phyloP scores from a whole-genome alignment of 2,329 filamentous ascomycete genomes.

The Monilinia aucupariae region DNA sequence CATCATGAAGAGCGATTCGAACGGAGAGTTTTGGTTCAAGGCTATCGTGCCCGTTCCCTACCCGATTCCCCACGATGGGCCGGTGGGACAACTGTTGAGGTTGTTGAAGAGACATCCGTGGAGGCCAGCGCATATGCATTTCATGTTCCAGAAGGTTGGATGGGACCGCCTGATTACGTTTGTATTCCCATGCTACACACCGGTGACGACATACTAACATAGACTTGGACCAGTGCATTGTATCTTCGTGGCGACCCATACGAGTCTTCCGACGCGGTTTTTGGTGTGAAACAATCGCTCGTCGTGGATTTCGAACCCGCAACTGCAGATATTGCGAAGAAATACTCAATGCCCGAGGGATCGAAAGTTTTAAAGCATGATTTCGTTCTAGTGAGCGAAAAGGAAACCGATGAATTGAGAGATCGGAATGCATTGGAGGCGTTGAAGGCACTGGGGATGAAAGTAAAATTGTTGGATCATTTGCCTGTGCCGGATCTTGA shows the following conservation, averaged over 20 bases:
- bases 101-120: conserved; percentile 68
- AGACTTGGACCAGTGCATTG: conserved; percentile 50
- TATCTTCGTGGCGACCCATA: conserved; percentile 75
- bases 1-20: conserved; percentile 60
- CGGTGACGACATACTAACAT: neutral
- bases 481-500: conserved; percentile 66
- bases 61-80: conserved; percentile 77
- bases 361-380: conserved; percentile 62
- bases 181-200: conserved; percentile 36
- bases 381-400: conserved; percentile 68
- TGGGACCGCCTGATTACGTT: conserved; percentile 81
- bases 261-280: conserved; percentile 77
- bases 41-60: conserved; percentile 82
- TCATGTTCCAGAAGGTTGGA: conserved; percentile 78
- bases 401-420: conserved; percentile 61
- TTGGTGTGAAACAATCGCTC: conserved; percentile 79
- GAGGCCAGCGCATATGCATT: conserved; percentile 75
- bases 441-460: conserved; percentile 43
- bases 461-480: conserved; percentile 68
- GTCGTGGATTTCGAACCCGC: conserved; percentile 57
- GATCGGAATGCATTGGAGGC: conserved; percentile 62
- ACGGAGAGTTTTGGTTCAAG: conserved; percentile 79
- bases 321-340: conserved; percentile 46
- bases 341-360: conserved; percentile 60
- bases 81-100: conserved; percentile 67